phyloP scores from a whole-genome alignment of 192 early-diverging fungal genomes.

The Umbelopsis sp. region DNA sequence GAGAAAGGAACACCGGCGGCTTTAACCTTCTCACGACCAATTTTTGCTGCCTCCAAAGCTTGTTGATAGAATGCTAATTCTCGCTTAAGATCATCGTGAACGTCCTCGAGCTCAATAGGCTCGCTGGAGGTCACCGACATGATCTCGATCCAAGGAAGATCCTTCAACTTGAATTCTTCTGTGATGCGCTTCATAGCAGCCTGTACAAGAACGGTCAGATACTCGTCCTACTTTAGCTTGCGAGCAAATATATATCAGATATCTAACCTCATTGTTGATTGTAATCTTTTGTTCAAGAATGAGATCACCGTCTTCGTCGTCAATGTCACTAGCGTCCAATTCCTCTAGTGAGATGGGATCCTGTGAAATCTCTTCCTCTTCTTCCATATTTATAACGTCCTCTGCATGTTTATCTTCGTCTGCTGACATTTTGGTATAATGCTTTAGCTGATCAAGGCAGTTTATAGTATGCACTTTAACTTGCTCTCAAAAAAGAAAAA shows the following conservation, averaged over 20 bases:
- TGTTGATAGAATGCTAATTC: constrained; percentile 95
- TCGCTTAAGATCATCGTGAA: constrained; percentile 88
- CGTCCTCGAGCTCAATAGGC: constrained; percentile 60
- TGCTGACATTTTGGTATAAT: constrained; percentile 19
- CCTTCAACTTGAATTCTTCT: constrained; percentile 63
- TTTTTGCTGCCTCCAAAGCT: constrained; percentile 76
- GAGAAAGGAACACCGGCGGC: constrained; percentile 74
- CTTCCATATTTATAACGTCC: background rate
- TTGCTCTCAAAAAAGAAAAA: background rate
- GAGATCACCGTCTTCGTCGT: constrained; percentile 37
- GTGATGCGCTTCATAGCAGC: constrained; percentile 61
- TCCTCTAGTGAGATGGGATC: constrained; percentile 27
- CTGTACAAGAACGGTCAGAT: constrained; percentile 27
- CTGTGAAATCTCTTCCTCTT: constrained; percentile 21
- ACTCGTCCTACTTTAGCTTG: background rate
- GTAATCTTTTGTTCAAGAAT: constrained; percentile 31
- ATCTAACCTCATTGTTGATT: constrained; percentile 38
- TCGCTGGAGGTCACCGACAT: constrained; percentile 61
- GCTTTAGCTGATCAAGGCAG: background rate
- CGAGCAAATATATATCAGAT: background rate
- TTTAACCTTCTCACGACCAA: constrained; percentile 63
- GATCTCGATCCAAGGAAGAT: constrained; percentile 73
- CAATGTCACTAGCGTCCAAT: constrained; percentile 35
- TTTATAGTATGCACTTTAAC: background rate
- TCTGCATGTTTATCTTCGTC: constrained; percentile 4